phyloP scores from a whole-genome alignment of 306 rosid genomes.

The Erythrophleum fordii region DNA sequence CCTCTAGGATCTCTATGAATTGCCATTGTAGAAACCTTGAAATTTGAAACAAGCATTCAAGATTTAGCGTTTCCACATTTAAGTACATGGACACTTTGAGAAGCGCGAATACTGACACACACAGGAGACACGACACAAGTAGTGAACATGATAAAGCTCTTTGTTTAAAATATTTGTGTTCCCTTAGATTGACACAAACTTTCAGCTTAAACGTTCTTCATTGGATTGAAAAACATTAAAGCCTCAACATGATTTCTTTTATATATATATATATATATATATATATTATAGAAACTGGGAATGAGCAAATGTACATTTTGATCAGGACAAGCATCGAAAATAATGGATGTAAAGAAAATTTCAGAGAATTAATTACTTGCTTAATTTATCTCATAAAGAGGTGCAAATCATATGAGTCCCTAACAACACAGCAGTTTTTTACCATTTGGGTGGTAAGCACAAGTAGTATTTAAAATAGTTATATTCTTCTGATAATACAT shows the following conservation, averaged over 20 bases:
- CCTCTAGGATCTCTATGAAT: background rate
- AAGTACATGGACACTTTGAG: background rate
- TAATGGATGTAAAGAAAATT: background rate
- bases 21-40: constrained; percentile 53
- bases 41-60: background rate
- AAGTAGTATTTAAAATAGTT: no score
- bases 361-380: background rate
- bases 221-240: background rate
- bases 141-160: background rate
- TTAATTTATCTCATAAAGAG: background rate
- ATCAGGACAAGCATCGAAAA: background rate
- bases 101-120: background rate
- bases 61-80: background rate
- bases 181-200: constrained; percentile 15
- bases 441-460: no score
- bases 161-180: background rate
- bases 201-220: constrained; percentile 5
- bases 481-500: no score
- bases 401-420: no score
- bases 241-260: background rate
- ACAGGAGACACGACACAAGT: background rate
- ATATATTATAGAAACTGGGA: background rate
- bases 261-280: no score
- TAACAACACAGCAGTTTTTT: no score
- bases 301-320: background rate